Evolutionary conservation across 495 filamentous ascomycete species (phyloP), one percentile per base, ranked within the genome.

Genomic region (Bacidia rubella): DNA sequence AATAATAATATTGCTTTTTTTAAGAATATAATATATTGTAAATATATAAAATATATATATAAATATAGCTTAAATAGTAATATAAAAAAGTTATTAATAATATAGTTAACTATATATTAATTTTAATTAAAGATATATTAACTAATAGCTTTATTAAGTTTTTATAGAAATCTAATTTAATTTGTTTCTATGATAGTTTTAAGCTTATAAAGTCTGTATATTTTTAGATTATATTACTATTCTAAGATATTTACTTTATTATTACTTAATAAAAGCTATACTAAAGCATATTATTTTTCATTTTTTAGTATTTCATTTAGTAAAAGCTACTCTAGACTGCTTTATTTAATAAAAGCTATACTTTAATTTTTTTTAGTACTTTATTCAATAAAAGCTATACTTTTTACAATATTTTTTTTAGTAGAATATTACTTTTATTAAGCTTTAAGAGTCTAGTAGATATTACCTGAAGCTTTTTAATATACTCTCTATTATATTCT

Each of bases 321-420:
- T n/a, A n/a, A n/a, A n/a, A n/a, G n/a, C n/a, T n/a, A n/a, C n/a
- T n/a, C 10, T 49, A 27, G 9, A 19, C 11, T 50, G 35, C 1
- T 21, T 29, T 50, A 35, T 5, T 20, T 47, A 41, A 27, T 27
- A 42, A 49, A 24, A 44, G 42, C 20, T 42, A 44, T 27, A 47
- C 12, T 54, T 49, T 49, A n/a, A 1, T n/a, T n/a, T n/a, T n/a
- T n/a, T n/a, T n/a, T n/a, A n/a, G n/a, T 29, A 9, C 39, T 48
- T 48, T 55, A n/a, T 24, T 47, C 23, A 32, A 11, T 47, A 35
- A 20, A 54, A 15, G 35, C 12, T 38, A n/a, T 32, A 54, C 54
- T 32, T 57, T 55, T 11, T 26, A 54, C 15, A 35, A 7, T 35
- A 35, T 35, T 35, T 7, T 7, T n/a, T 35, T 7, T 35, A 35